These are phyloP conservation scores for Cucurbita pepo DNA, from an alignment of 306 rosid genomes.

Conservation along the genomic window DNA sequence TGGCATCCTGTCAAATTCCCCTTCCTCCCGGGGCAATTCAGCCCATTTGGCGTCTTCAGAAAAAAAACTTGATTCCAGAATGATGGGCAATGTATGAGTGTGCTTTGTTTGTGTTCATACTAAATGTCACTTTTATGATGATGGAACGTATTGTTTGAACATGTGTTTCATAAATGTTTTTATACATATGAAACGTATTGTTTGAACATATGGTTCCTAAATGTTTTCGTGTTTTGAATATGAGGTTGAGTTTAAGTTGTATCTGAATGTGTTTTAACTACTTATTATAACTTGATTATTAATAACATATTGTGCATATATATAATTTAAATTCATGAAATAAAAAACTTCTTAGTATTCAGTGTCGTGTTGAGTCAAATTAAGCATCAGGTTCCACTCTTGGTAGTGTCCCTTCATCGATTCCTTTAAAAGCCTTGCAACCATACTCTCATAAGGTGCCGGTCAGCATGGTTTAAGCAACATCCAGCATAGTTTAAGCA, in stretches of 20 bases:
- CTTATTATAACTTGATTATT: too few relatives aligned
- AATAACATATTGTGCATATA: too few relatives aligned
- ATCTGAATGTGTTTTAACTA: neutral
- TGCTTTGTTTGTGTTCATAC: neutral
- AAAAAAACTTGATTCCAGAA: neutral
- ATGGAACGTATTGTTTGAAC: neutral
- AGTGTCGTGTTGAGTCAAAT: too few relatives aligned
- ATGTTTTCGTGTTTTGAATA: too few relatives aligned
- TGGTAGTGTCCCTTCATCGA: too few relatives aligned
- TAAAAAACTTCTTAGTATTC: too few relatives aligned
- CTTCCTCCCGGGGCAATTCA: neutral
- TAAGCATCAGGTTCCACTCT: too few relatives aligned
- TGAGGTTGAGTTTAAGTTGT: neutral
- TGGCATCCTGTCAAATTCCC: neutral
- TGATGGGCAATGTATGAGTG: neutral
- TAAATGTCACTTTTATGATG: neutral
- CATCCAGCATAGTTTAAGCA: too few relatives aligned
- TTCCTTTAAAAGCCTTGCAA: too few relatives aligned
- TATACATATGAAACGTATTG: neutral
- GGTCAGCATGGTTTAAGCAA: too few relatives aligned
- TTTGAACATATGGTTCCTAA: neutral
- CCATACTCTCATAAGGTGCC: too few relatives aligned
- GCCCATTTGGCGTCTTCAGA: neutral
- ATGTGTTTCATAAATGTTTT: neutral
- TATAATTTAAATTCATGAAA: too few relatives aligned